Percentiles rank a stretch among this genome's conserved stretches.
Conservation (phyloP, 768 basidiomycete species). For the Wakefieldia striispora region DNA sequence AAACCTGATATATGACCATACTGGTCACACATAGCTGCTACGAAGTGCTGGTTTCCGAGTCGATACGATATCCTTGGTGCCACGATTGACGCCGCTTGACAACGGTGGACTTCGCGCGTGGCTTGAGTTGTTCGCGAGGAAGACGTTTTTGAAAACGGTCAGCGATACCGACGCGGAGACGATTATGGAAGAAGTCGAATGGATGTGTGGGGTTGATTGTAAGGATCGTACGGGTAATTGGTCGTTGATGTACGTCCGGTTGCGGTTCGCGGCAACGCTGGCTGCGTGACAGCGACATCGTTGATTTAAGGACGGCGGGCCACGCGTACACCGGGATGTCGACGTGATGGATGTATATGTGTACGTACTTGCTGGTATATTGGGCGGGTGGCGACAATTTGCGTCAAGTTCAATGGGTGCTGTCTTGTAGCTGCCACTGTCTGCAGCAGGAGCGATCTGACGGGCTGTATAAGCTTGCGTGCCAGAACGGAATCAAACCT, state of each 20-base stretch:
- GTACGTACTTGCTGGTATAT: not conserved
- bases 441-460: not conserved
- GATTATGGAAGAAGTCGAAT: slow-evolving; percentile 62
- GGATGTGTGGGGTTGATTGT: slow-evolving; percentile 54
- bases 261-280: slow-evolving; percentile 59
- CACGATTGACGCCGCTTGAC: slow-evolving; percentile 51
- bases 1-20: slow-evolving; percentile 2
- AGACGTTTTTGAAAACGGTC: slow-evolving; percentile 55
- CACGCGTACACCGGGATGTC: not conserved
- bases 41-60: slow-evolving; percentile 55
- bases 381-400: slow-evolving; percentile 6
- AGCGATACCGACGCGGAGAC: slow-evolving; percentile 51
- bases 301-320: slow-evolving; percentile 4
- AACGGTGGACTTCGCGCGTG: slow-evolving; percentile 57
- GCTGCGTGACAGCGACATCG: slow-evolving; percentile 21
- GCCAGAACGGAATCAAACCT: slow-evolving; percentile 5
- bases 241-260: slow-evolving; percentile 70
- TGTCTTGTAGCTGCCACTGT: slow-evolving; percentile 4
- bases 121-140: slow-evolving; percentile 64
- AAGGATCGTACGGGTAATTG: slow-evolving; percentile 59
- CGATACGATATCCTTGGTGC: slow-evolving; percentile 50
- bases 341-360: not conserved
- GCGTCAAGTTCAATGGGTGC: slow-evolving; percentile 1
- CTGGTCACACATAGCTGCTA: slow-evolving; percentile 44
- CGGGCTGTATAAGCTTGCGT: not conserved